Evolutionary conservation across 441 rosid species (phyloP).

Genomic region (Kokia cookei): DNA sequence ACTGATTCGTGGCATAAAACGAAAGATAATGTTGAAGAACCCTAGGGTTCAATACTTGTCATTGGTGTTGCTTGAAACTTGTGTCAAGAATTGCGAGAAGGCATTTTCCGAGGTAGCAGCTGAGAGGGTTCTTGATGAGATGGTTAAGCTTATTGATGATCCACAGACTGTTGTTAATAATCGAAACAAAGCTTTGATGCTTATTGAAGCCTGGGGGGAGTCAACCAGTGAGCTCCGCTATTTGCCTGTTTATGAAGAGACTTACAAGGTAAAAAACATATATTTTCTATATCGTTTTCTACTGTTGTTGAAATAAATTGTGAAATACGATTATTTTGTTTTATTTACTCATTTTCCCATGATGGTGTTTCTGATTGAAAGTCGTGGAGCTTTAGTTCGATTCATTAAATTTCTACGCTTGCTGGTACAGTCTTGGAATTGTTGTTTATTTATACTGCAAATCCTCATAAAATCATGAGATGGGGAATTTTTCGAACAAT

Average conservation of each 20-base stretch:
- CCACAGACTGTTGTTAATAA: constrained; percentile 80
- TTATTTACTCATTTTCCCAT: background rate
- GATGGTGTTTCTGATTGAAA: background rate
- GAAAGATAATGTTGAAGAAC: constrained; percentile 55
- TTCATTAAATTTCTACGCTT: background rate
- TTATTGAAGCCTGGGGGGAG: constrained; percentile 95
- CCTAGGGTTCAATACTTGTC: constrained; percentile 86
- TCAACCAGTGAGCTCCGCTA: constrained; percentile 76
- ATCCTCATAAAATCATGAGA: background rate
- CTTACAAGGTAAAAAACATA: constrained; percentile 62
- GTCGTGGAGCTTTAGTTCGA: background rate
- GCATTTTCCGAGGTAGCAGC: constrained; percentile 93
- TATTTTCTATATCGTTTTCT: background rate
- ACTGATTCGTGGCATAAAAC: constrained; percentile 72
- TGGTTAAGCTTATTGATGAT: constrained; percentile 87
- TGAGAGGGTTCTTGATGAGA: constrained; percentile 91
- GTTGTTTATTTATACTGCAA: background rate
- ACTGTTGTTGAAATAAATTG: background rate
- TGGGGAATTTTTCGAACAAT: background rate
- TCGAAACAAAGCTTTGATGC: constrained; percentile 66
- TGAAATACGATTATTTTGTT: background rate
- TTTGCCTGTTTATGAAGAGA: constrained; percentile 87
- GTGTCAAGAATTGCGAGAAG: constrained; percentile 87
- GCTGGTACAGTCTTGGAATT: background rate
- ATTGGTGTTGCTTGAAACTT: constrained; percentile 79